These are phyloP conservation scores for Panellus pusillus DNA, from an alignment of 768 basidiomycete species.

Conservation along the genomic window DNA sequence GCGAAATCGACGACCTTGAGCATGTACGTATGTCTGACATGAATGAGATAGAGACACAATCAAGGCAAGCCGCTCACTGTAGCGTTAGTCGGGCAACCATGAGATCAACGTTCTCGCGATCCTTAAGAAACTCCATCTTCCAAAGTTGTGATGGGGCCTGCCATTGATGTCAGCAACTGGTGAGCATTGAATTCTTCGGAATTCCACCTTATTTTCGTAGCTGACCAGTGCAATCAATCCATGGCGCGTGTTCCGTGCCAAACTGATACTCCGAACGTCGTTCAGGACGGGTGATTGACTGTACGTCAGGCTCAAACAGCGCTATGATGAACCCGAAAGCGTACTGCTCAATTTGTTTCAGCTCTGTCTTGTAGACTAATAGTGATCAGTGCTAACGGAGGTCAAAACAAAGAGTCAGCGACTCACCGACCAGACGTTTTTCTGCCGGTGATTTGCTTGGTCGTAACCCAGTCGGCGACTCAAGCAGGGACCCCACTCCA, in stretches of 20 bases:
- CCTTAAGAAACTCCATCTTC: slow-evolving; percentile 66
- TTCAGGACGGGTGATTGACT: slow-evolving; percentile 75
- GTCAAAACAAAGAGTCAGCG: not conserved
- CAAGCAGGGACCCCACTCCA: slow-evolving; percentile 66
- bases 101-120: slow-evolving; percentile 39
- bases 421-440: slow-evolving; percentile 69
- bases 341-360: slow-evolving; percentile 67
- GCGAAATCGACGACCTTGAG: slow-evolving; percentile 77
- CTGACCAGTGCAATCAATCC: slow-evolving; percentile 67
- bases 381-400: not conserved
- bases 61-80: slow-evolving; percentile 28
- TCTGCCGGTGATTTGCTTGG: slow-evolving; percentile 71
- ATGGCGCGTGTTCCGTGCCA: slow-evolving; percentile 47
- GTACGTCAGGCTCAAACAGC: slow-evolving; percentile 7
- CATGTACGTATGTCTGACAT: slow-evolving; percentile 66
- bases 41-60: slow-evolving; percentile 19
- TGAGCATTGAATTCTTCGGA: not conserved
- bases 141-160: slow-evolving; percentile 79
- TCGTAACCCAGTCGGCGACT: slow-evolving; percentile 59
- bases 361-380: slow-evolving; percentile 66
- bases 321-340: not conserved
- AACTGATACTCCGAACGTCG: slow-evolving; percentile 69
- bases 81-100: slow-evolving; percentile 39
- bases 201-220: slow-evolving; percentile 68
- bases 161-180: slow-evolving; percentile 27